Conservation (phyloP, 441 rosid species). For the Syzygium syzygioides region DNA sequence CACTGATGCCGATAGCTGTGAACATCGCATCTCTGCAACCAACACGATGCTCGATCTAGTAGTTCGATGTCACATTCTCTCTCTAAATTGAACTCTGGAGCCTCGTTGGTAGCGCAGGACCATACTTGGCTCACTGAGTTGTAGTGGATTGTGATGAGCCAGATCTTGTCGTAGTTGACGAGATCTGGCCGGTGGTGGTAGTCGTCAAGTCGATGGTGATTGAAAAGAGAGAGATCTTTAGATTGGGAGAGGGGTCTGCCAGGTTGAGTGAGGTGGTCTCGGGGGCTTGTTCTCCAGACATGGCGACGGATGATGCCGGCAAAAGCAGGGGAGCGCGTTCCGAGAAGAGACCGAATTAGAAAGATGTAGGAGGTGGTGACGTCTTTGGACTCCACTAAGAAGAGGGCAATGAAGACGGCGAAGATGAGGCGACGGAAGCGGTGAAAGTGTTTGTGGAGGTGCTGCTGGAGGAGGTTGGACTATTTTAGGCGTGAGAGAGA, state of each 20-base stretch:
- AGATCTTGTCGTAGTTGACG: not conserved
- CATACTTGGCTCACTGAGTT: not conserved
- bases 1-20: too few relatives aligned
- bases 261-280: not conserved
- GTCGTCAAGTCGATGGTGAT: not conserved
- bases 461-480: too few relatives aligned
- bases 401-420: not conserved
- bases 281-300: not conserved
- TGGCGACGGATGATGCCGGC: not conserved
- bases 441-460: too few relatives aligned
- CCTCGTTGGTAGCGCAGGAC: not conserved
- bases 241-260: not conserved
- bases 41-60: not conserved
- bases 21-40: not conserved
- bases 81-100: not conserved
- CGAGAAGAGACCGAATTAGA: not conserved
- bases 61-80: not conserved
- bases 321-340: not conserved
- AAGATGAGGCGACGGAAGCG: not conserved
- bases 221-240: not conserved
- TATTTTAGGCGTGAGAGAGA: not conserved
- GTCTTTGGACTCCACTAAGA: not conserved
- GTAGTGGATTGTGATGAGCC: too few relatives aligned
- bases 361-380: not conserved
- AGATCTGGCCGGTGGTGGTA: not conserved